These are phyloP conservation scores for Cochlearia excelsa DNA, from an alignment of 345 rosid genomes.

Conservation along the genomic window DNA sequence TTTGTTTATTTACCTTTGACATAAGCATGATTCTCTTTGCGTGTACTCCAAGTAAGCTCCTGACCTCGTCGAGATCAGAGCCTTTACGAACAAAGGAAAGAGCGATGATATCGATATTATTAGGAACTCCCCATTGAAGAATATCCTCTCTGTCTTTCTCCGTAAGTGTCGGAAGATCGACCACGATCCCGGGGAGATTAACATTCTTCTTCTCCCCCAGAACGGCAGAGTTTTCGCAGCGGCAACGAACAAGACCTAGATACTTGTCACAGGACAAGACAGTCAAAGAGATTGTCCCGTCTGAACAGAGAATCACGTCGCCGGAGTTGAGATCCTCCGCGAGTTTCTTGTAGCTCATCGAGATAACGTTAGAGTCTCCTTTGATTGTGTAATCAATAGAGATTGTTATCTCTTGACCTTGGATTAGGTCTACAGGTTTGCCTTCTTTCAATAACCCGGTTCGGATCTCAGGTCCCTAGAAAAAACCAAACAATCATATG, in stretches of 20 bases:
- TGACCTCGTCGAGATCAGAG: slow-evolving; percentile 20
- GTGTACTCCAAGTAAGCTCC: slow-evolving; percentile 8
- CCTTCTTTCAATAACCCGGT: slow-evolving; percentile 3
- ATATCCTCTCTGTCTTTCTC: slow-evolving; percentile 18
- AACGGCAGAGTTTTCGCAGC: slow-evolving; percentile 17
- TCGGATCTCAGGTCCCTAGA: neutral
- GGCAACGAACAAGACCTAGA: slow-evolving; percentile 16
- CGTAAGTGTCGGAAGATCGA: slow-evolving; percentile 15
- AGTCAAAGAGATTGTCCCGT: slow-evolving; percentile 7
- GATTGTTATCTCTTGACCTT: slow-evolving; percentile 21
- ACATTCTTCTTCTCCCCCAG: slow-evolving; percentile 17
- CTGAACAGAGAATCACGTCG: slow-evolving; percentile 13
- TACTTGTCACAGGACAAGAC: slow-evolving; percentile 7
- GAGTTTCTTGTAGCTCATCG: slow-evolving; percentile 14
- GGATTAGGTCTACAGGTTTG: slow-evolving; percentile 2
- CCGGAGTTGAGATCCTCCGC: slow-evolving; percentile 9
- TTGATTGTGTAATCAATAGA: slow-evolving; percentile 1
- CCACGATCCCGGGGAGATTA: slow-evolving; percentile 14
- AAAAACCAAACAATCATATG: neutral
- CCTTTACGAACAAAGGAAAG: slow-evolving; percentile 20
- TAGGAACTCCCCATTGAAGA: slow-evolving; percentile 19
- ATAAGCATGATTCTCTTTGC: slow-evolving; percentile 14
- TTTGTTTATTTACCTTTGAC: slow-evolving; percentile 5
- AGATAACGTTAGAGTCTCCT: slow-evolving; percentile 12
- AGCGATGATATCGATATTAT: slow-evolving; percentile 16